Conservation (phyloP, 768 basidiomycete species). For the Russula dissimulans region DNA sequence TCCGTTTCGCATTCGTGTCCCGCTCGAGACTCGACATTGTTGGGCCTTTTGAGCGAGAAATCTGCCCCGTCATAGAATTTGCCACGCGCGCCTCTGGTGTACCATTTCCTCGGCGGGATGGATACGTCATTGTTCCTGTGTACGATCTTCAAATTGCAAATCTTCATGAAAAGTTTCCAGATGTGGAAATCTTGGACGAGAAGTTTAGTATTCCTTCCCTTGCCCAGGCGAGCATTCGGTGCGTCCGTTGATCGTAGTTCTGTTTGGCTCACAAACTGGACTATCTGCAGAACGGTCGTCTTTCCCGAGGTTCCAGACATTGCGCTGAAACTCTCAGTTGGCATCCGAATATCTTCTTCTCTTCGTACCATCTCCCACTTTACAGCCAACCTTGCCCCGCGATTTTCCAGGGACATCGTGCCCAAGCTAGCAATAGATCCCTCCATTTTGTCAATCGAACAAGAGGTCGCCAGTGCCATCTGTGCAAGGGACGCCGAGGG, state of each 20-base stretch:
- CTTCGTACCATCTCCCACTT: slow-evolving; percentile 52
- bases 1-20: slow-evolving; percentile 39
- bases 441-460: slow-evolving; percentile 35
- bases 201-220: slow-evolving; percentile 35
- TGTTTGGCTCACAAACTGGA: background rate
- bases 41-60: slow-evolving; percentile 36
- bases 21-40: slow-evolving; percentile 30
- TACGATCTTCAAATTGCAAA: slow-evolving; percentile 46
- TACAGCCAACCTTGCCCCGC: slow-evolving; percentile 47
- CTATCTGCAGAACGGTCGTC: slow-evolving; percentile 32
- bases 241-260: slow-evolving; percentile 7
- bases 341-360: slow-evolving; percentile 49
- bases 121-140: slow-evolving; percentile 37
- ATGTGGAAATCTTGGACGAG: slow-evolving; percentile 34
- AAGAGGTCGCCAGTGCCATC: slow-evolving; percentile 43
- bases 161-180: slow-evolving; percentile 35
- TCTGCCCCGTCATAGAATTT: slow-evolving; percentile 27
- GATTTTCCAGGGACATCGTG: slow-evolving; percentile 42
- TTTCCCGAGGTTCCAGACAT: slow-evolving; percentile 37
- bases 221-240: slow-evolving; percentile 49
- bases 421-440: slow-evolving; percentile 39
- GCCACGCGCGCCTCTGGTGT: slow-evolving; percentile 28
- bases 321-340: slow-evolving; percentile 44
- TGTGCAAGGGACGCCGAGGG: slow-evolving; percentile 24
- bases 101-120: slow-evolving; percentile 23